Base-by-base conservation (phyloP, 768 basidiomycete species). In the Cystobasidium tubakii region DNA sequence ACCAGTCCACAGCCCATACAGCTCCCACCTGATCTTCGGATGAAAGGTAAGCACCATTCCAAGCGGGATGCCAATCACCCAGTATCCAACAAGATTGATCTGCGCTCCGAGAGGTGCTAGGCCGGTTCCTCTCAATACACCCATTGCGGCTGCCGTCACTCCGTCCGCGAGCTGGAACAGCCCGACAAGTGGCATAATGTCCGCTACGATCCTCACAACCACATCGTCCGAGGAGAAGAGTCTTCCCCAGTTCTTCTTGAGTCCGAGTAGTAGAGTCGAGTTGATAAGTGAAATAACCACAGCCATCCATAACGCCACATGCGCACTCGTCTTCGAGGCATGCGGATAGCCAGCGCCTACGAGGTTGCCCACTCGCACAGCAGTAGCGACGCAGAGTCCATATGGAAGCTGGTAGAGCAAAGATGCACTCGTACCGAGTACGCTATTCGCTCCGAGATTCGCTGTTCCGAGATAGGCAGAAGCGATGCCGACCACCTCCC, bases 361-460 rank as follows among this genome's bases (percentile, higher is more conserved):
- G 0, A 72, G 65, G 29, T 72, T 65, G 46, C 44, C 46, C 89
- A 78, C 66, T 1, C 92, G 86, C 27, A 97, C 92, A 33, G 92
- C 89, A 7, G 89, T 84, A 1, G 92, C 93, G 0, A 94, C 86
- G 75, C 89, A 86, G 46, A 97, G 81, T 0, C 91, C 87, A 77
- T 88, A 92, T 0, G 92, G 91, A 0, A 89, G 88, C 80, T 95
- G 92, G 81, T 86, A 94, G 80, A 82, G 55, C 74, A 81, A 29
- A 1, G 73, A 74, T 0, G 76, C 74, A 21, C 64, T 73, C 1
- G 75, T 76, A 31, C 78, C 84, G 15, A 98, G 84, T 0, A 97
- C 88, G 0, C 90, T 92, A 80, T 98, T 94, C 0, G 91, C 87
- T 0, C 96, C 96, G 1, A 99, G 86, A 7, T 86, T 83, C 4